Base-by-base conservation (phyloP, 139 green algal genomes). In the Micromonas pusilla region DNA sequence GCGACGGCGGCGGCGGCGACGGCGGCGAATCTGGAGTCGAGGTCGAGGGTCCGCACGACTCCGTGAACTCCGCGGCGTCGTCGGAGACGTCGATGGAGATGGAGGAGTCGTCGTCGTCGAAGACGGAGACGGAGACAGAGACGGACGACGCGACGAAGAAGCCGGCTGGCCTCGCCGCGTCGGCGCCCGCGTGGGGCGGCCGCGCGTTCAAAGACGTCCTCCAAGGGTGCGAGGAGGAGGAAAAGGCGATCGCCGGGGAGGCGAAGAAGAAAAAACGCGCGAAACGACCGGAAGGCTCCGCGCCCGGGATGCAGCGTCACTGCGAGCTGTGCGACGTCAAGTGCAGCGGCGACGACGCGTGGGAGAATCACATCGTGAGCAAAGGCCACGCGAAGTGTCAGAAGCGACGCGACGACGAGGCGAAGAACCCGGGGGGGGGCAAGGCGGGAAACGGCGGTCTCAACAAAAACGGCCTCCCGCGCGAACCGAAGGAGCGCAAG, bases 251-350 rank as follows among this genome's bases (percentile, higher is more conserved):
- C 1, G 52, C 52, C 52, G 20, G 20, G 52, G 20, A 19, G 6
- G 31, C 65, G 3, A 72, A 72, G 2, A 30, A 53, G 68, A 75
- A 75, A 32, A 63, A 62, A 33, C 23, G 34, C 1, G 25, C 36
- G 68, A 26, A 63, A 2, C 34, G 36, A 31, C 1, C 63, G 31
- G 31, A 37, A 34, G 28, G n/a, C n/a, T n/a, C n/a, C n/a, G n/a
- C n/a, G n/a, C n/a, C n/a, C n/a, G n/a, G n/a, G n/a, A n/a, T n/a
- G n/a, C n/a, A n/a, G n/a, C n/a, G n/a, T n/a, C n/a, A 34, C n/a
- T 75, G 72, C 72, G 72, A 78, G 4, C 20, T 78, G 72, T 78
- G 72, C 53, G 62, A 70, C 53, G 38, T 63, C 19, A 25, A 45
- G 19, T 38, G 23, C 9, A 45, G 21, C 72, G 33, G 54, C 16